Evolutionary conservation across 106 monocot species (phyloP), one percentile per base, ranked within the genome.

Genomic region (Agapanthus africanus): DNA sequence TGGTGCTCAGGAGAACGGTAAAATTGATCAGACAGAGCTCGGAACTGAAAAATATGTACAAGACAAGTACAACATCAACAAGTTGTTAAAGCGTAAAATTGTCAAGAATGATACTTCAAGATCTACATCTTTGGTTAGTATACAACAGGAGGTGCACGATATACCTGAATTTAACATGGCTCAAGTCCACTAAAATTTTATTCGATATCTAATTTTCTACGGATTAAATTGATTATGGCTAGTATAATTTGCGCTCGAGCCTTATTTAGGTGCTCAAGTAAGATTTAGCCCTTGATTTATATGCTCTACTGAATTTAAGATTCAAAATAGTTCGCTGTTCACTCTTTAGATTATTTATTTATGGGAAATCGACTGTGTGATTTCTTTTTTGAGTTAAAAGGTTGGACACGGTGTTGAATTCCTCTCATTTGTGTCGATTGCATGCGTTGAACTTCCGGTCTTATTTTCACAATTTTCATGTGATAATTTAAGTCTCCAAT

Each of bases 1-100:
- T 90, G 90, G 70, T 90, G 85, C n/a, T 90, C 90, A 71, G 90
- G 69, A 70, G 77, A 80, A 31, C 82, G 82, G 59, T 90, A 90
- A 59, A 90, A 80, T 65, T 90, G 90, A 68, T 84, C 84, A 66
- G 88, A 89, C 39, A 89, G 72, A 59, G 88, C 88, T 70, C 88
- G 74, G 52, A 89, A 89, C 88, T 89, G 79, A 11, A 54, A 68
- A n/a, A n/a, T n/a, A 25, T 36, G 36, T n/a, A 36, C 3, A 30
- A 26, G 31, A 57, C 61, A 61, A 32, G 32, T 59, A 14, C 28
- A 30, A 35, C 35, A 52, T 52, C 61, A 61, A 36, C 61, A 36
- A 61, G 10, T 0, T 23, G 36, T 6, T 10, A 61, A 25, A 21
- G 56, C 26, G 7, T n/a, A 61, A 35, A n/a, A n/a, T 36, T n/a